Percentiles rank a stretch among this genome's conserved stretches.
These are phyloP conservation scores for Leucoagaricus sp. DNA, from an alignment of 1,284 basidiomycete genomes.

Conservation along the genomic window DNA sequence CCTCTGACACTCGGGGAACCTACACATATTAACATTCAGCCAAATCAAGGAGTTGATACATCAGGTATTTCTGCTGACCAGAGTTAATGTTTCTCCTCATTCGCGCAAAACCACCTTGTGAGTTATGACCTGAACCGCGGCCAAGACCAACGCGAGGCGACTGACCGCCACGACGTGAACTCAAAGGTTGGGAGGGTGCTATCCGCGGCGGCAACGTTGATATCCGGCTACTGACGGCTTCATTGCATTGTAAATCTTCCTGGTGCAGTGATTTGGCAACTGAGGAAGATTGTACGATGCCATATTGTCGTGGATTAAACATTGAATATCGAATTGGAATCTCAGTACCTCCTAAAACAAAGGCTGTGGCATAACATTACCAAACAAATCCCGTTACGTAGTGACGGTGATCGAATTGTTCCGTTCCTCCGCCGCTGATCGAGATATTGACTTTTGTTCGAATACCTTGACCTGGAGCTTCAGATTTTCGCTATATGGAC, in stretches of 20 bases:
- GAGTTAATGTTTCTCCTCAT: background rate
- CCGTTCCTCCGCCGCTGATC: too few relatives aligned
- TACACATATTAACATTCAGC: background rate
- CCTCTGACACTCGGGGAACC: too few relatives aligned
- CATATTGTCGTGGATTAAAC: constrained; percentile 14
- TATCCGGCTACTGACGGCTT: background rate
- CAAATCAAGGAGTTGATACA: background rate
- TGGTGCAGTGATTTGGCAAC: background rate
- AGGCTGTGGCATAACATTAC: background rate
- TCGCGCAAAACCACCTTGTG: background rate
- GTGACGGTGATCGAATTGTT: too few relatives aligned
- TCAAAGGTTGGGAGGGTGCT: background rate
- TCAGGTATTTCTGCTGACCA: background rate
- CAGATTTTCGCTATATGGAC: too few relatives aligned
- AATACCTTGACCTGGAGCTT: too few relatives aligned
- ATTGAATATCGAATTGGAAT: background rate
- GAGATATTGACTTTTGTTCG: too few relatives aligned
- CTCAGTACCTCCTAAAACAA: background rate
- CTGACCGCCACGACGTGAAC: background rate
- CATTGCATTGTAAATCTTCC: constrained; percentile 14
- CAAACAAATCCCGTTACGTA: background rate
- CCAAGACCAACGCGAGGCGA: background rate
- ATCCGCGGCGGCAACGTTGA: constrained; percentile 1
- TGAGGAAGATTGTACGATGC: background rate
- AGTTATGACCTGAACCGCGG: background rate